A percentile compares a stretch with the other conserved stretches of the same genome.
Conservation (phyloP, 163 green algal species). For the Chloromonas sp. region DNA sequence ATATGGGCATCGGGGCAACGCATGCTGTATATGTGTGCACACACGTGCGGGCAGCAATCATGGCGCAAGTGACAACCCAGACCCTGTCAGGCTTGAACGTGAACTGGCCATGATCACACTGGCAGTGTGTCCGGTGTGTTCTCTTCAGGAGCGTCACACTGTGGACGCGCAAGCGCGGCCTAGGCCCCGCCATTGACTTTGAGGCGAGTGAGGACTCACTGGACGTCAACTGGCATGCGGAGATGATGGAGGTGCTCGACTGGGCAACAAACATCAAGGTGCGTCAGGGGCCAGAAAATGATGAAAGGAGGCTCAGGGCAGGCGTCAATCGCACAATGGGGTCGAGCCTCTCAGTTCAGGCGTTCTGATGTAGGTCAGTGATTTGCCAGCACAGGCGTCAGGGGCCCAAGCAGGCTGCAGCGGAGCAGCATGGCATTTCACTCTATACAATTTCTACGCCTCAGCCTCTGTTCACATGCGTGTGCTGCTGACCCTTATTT, state of each 20-base stretch:
- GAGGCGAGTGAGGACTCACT: conserved; percentile 15
- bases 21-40: too few species aligned
- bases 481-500: not conserved
- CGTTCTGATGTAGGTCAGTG: not conserved
- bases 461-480: not conserved
- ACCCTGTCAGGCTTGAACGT: too few species aligned
- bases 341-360: not conserved
- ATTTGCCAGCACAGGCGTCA: not conserved
- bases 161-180: conserved; percentile 35
- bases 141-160: conserved; percentile 18
- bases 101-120: too few species aligned
- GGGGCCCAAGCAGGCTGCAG: not conserved
- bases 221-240: conserved; percentile 35
- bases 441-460: not conserved
- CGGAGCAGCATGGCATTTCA: not conserved
- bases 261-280: conserved; percentile 44
- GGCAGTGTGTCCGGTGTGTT: too few species aligned
- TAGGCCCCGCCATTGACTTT: conserved; percentile 46
- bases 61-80: too few species aligned
- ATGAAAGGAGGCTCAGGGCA: not conserved
- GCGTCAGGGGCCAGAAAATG: not conserved
- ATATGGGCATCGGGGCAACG: too few species aligned
- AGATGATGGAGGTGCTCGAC: conserved; percentile 45
- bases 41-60: too few species aligned
- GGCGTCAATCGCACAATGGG: not conserved